A percentile compares a stretch with the other conserved stretches of the same genome.
These are phyloP conservation scores for Solanum pinnatisectum DNA, from an alignment of 257 asterid species.

Conservation along the genomic window DNA sequence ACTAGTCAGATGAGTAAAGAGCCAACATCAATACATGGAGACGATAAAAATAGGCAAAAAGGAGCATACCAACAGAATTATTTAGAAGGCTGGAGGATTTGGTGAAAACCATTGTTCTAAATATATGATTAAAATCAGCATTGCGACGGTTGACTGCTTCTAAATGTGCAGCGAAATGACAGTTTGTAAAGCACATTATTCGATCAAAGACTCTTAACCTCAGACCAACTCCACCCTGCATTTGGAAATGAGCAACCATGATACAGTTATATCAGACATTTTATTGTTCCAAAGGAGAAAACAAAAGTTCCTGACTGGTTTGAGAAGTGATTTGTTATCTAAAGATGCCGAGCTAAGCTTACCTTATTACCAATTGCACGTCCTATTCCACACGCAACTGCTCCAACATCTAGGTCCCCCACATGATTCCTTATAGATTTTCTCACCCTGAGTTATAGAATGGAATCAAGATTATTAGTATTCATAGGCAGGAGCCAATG, in stretches of 20 bases:
- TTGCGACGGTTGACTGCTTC: conserved; percentile 94
- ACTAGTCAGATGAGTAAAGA: conserved; percentile 67
- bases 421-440: conserved; percentile 59
- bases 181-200: conserved; percentile 75
- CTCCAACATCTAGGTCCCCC: conserved; percentile 85
- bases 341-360: neutral
- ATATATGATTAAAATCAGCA: conserved; percentile 88
- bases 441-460: conserved; percentile 53
- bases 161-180: conserved; percentile 96
- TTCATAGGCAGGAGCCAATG: neutral
- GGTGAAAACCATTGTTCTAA: conserved; percentile 69
- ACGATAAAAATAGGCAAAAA: conserved; percentile 50
- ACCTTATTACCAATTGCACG: conserved; percentile 99
- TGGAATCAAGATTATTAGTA: neutral
- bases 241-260: neutral
- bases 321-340: neutral
- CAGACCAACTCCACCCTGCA: conserved; percentile 95
- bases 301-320: neutral
- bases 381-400: conserved; percentile 94
- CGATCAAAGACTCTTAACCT: conserved; percentile 88
- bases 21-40: conserved; percentile 53
- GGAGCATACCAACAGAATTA: conserved; percentile 85
- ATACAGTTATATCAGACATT: neutral
- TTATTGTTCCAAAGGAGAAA: neutral
- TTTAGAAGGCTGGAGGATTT: conserved; percentile 50